Percentiles rank a stretch among this genome's conserved stretches.
Evolutionary conservation across 345 rosid genomes (phyloP).

Genomic region (Mangifera indica): DNA sequence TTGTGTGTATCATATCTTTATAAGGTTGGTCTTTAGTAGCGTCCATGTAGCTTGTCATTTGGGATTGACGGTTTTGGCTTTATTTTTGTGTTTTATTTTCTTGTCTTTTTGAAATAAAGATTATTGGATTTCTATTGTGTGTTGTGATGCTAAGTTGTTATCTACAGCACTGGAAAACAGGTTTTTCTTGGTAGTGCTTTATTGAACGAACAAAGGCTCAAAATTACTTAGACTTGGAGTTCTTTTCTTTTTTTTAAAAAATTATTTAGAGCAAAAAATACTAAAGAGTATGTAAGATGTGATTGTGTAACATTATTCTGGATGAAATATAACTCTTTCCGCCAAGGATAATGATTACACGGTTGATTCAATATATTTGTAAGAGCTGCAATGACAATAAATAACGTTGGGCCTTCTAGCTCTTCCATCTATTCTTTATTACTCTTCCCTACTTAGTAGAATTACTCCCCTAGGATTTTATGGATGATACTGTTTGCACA

Average conservation of each 20-base stretch:
- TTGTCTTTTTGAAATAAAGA: neutral
- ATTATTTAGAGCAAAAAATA: neutral
- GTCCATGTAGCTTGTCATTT: neutral
- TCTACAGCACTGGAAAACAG: neutral
- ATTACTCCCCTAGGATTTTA: neutral
- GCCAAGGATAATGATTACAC: neutral
- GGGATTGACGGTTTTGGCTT: neutral
- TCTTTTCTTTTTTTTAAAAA: neutral
- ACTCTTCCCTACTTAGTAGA: too few species aligned
- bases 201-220: neutral
- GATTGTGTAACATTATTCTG: neutral
- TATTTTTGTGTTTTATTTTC: neutral
- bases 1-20: neutral
- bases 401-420: too few species aligned
- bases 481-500: neutral
- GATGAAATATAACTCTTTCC: neutral
- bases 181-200: neutral
- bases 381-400: conserved; percentile 3
- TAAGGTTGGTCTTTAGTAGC: neutral
- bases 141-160: neutral
- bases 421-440: too few species aligned
- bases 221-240: neutral
- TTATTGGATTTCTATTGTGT: too few species aligned
- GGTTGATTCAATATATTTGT: neutral
- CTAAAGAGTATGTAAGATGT: neutral